Conservation (phyloP, 257 asterid species). For the Mentha longifolia region DNA sequence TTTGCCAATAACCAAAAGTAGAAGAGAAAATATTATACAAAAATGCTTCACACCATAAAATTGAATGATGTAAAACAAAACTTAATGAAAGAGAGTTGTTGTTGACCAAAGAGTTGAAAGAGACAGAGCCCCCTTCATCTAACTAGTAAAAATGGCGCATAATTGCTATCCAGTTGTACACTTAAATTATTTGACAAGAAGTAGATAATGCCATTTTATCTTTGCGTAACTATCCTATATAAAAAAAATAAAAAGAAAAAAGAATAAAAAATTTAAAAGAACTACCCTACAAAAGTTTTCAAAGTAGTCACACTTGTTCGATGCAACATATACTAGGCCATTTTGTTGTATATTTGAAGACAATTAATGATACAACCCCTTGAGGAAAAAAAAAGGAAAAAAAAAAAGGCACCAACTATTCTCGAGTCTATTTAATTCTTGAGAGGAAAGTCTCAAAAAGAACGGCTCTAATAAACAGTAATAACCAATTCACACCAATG, state of each 20-base stretch:
- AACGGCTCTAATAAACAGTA: background rate
- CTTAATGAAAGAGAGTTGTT: background rate
- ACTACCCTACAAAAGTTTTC: background rate
- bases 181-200: slow-evolving; percentile 18
- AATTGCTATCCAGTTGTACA: slow-evolving; percentile 26
- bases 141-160: slow-evolving; percentile 19
- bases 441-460: background rate
- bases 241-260: background rate
- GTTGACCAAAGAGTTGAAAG: slow-evolving; percentile 13
- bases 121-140: background rate
- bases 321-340: background rate
- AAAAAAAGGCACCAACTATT: background rate
- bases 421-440: background rate
- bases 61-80: background rate
- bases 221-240: slow-evolving; percentile 1
- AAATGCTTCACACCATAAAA: too few relatives aligned
- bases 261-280: too few relatives aligned
- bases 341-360: background rate
- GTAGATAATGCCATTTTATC: slow-evolving; percentile 1
- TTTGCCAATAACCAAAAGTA: background rate
- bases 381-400: too few relatives aligned
- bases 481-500: background rate
- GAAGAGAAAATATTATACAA: background rate
- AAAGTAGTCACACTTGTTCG: too few relatives aligned
- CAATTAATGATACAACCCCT: background rate